A percentile compares a stretch with the other conserved stretches of the same genome.
Conservation (phyloP, 2,329 filamentous ascomycete species). For the Emergomyces africanus region DNA sequence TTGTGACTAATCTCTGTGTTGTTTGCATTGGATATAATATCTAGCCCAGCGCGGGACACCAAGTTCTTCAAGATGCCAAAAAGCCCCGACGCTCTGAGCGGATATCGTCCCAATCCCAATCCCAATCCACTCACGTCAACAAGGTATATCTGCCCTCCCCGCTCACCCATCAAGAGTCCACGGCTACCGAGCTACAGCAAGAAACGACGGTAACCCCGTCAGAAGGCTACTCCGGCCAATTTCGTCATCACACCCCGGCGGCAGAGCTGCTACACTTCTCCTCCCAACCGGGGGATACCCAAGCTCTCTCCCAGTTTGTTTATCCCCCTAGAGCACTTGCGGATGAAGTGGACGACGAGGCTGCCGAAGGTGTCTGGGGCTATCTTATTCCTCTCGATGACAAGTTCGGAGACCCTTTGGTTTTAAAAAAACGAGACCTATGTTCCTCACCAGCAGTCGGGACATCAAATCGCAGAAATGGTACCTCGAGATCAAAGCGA, state of each 20-base stretch:
- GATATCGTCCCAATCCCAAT: conserved; percentile 50
- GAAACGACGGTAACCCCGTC: conserved; percentile 61
- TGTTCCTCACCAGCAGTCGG: conserved; percentile 47
- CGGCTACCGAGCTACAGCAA: conserved; percentile 49
- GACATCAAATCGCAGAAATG: conserved; percentile 27
- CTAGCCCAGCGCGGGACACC: conserved; percentile 54
- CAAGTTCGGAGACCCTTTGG: conserved; percentile 54
- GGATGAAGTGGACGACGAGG: conserved; percentile 76
- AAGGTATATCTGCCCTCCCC: conserved; percentile 69
- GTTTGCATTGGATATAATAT: conserved; percentile 6
- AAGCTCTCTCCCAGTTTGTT: conserved; percentile 68
- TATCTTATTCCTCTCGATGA: conserved; percentile 76
- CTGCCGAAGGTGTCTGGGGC: conserved; percentile 82
- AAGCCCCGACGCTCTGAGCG: conserved; percentile 75
- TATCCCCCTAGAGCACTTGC: conserved; percentile 58
- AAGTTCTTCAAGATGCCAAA: conserved; percentile 51
- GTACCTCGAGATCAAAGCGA: conserved; percentile 24
- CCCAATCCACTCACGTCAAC: conserved; percentile 47
- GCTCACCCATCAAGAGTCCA: conserved; percentile 56
- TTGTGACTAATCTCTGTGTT: conserved; percentile 12
- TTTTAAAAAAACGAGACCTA: conserved; percentile 59
- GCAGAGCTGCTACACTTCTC: conserved; percentile 34
- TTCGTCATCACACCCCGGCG: conserved; percentile 29
- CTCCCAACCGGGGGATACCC: conserved; percentile 62
- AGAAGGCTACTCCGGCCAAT: conserved; percentile 45